Conservation (phyloP, 73 alveolate genomes). For the Paramecium primaurelia region DNA sequence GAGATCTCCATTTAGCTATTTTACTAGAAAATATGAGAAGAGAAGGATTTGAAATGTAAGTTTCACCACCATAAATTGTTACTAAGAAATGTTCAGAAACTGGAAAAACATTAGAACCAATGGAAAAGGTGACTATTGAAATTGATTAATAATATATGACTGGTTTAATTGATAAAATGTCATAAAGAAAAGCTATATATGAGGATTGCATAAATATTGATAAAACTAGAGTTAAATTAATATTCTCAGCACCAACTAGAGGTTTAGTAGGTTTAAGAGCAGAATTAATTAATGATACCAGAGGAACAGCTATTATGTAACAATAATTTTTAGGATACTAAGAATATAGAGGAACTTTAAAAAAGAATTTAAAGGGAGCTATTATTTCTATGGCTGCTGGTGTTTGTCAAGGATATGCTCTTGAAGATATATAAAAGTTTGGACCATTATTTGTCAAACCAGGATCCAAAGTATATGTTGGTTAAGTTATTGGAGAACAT, state of each 20-base stretch:
- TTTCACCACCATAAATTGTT: slow-evolving; percentile 81
- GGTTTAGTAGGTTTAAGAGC: slow-evolving; percentile 85
- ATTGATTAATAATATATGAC: slow-evolving; percentile 64
- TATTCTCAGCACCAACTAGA: slow-evolving; percentile 83
- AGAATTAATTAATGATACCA: slow-evolving; percentile 75
- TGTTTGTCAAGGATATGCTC: slow-evolving; percentile 74
- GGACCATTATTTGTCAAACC: slow-evolving; percentile 79
- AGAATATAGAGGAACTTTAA: slow-evolving; percentile 76
- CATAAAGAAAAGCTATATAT: slow-evolving; percentile 72
- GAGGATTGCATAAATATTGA: slow-evolving; percentile 59
- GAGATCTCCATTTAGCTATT: slow-evolving; percentile 85
- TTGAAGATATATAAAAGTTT: slow-evolving; percentile 75
- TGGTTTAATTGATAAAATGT: slow-evolving; percentile 68
- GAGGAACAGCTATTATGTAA: slow-evolving; percentile 81
- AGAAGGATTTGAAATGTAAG: slow-evolving; percentile 90
- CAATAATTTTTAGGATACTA: slow-evolving; percentile 72
- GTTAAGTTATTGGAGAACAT: slow-evolving; percentile 86
- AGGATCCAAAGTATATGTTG: slow-evolving; percentile 75
- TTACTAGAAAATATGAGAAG: slow-evolving; percentile 87
- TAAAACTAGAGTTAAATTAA: slow-evolving; percentile 52
- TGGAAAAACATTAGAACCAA: slow-evolving; percentile 77
- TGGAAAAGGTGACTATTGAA: slow-evolving; percentile 79
- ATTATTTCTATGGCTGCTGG: slow-evolving; percentile 76
- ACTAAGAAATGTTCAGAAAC: slow-evolving; percentile 57
- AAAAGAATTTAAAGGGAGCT: slow-evolving; percentile 76